Conservation (phyloP, 305 asterid species). For the Lippia alba region DNA sequence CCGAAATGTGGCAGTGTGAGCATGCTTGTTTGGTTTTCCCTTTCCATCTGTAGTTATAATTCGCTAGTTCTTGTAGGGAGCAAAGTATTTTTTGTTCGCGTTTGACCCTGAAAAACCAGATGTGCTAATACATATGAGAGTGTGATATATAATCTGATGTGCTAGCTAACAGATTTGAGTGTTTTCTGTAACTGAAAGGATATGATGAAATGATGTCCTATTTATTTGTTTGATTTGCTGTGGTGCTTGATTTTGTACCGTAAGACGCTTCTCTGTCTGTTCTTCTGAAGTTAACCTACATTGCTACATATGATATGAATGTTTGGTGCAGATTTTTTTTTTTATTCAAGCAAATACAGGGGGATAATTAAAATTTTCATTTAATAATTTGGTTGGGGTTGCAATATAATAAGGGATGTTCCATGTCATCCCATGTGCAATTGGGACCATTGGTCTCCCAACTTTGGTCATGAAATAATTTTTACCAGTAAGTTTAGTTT, state of each 20-base stretch:
- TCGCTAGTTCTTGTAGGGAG: conserved; percentile 38
- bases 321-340: not conserved
- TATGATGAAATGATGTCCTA: conserved; percentile 12
- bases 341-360: not conserved
- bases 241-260: not conserved
- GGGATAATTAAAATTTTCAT: too few relatives aligned
- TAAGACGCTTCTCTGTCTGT: not conserved
- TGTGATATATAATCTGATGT: conserved; percentile 31
- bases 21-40: conserved; percentile 14
- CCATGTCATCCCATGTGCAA: conserved; percentile 20
- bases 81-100: conserved; percentile 38
- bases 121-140: conserved; percentile 35
- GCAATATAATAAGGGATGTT: not conserved
- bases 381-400: not conserved
- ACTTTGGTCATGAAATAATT: not conserved
- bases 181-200: conserved; percentile 35
- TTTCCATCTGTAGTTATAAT: conserved; percentile 18
- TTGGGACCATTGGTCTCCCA: not conserved
- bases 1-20: conserved; percentile 29
- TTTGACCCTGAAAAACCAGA: conserved; percentile 32
- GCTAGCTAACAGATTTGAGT: conserved; percentile 40
- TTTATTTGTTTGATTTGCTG: conserved; percentile 14
- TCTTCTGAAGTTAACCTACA: not conserved
- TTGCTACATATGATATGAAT: too few relatives aligned
- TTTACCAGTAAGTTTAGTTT: not conserved